phyloP scores from a whole-genome alignment of 306 rosid genomes.

The Mimosa pudica region DNA sequence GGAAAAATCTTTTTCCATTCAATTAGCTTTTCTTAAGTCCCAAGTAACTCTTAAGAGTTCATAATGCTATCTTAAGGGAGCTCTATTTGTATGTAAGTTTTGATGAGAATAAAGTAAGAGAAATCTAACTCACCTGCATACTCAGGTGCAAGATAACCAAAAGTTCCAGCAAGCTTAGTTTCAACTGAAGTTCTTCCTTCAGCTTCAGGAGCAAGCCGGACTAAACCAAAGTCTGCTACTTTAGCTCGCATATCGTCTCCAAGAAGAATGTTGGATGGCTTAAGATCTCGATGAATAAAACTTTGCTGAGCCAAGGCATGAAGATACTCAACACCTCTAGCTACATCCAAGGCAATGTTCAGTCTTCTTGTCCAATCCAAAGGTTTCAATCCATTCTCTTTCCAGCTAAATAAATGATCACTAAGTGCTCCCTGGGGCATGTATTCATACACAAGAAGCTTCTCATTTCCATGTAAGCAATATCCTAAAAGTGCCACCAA shows the following conservation, averaged over 20 bases:
- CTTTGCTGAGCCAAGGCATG: conserved; percentile 92
- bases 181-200: conserved; percentile 86
- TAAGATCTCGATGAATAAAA: conserved; percentile 88
- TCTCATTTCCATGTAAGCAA: conserved; percentile 85
- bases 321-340: conserved; percentile 84
- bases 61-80: too few species aligned
- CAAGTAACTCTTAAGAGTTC: too few species aligned
- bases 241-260: conserved; percentile 90
- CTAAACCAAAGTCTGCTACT: conserved; percentile 93
- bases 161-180: conserved; percentile 92
- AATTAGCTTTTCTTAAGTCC: too few species aligned
- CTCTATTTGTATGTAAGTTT: too few species aligned
- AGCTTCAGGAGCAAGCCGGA: conserved; percentile 77
- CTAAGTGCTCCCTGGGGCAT: conserved; percentile 94
- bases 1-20: too few species aligned
- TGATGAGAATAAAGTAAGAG: not conserved
- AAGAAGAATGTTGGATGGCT: conserved; percentile 89
- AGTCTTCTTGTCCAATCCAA: conserved; percentile 86
- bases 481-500: conserved; percentile 83
- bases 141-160: conserved; percentile 97
- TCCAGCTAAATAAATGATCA: conserved; percentile 75
- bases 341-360: conserved; percentile 86
- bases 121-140: conserved; percentile 76
- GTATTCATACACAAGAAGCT: conserved; percentile 82
- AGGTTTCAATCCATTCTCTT: conserved; percentile 56